Evolutionary conservation across 2,329 filamentous ascomycete species (phyloP).

Genomic region (Pseudogymnoascus sp.): DNA sequence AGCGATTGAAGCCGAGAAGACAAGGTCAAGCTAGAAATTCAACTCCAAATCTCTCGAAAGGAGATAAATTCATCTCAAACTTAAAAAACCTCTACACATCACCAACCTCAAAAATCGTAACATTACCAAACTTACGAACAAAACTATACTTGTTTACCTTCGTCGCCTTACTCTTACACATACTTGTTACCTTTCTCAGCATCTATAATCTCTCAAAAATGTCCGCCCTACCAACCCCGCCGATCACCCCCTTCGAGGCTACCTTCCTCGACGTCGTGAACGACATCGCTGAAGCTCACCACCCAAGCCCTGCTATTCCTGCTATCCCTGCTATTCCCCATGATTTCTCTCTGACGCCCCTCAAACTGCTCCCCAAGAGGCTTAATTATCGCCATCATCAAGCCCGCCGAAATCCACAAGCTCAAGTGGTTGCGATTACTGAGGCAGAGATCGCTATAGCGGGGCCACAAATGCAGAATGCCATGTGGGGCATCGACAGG

Average conservation of each 20-base stretch:
- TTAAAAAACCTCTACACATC: not conserved
- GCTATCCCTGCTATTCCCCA: not conserved
- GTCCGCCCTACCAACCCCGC: not conserved
- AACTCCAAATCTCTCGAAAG: not conserved
- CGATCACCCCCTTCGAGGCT: not conserved
- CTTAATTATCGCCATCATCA: not conserved
- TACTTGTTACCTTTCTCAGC: not conserved
- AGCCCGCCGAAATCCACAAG: not conserved
- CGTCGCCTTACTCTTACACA: not conserved
- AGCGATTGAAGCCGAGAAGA: not conserved
- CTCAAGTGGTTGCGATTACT: not conserved
- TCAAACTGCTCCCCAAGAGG: not conserved
- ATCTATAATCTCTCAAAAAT: not conserved
- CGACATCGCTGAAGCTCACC: not conserved
- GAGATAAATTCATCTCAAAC: not conserved
- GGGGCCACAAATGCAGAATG: not conserved
- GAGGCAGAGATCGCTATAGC: not conserved
- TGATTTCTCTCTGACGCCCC: not conserved
- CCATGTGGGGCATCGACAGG: not conserved
- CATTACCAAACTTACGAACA: not conserved
- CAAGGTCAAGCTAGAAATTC: not conserved
- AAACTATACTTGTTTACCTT: not conserved
- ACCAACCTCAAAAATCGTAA: not conserved
- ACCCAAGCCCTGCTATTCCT: not conserved
- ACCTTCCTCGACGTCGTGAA: not conserved